Conservation (phyloP, 2,329 filamentous ascomycete genomes). For the Dothidotthia symphoricarpi region DNA sequence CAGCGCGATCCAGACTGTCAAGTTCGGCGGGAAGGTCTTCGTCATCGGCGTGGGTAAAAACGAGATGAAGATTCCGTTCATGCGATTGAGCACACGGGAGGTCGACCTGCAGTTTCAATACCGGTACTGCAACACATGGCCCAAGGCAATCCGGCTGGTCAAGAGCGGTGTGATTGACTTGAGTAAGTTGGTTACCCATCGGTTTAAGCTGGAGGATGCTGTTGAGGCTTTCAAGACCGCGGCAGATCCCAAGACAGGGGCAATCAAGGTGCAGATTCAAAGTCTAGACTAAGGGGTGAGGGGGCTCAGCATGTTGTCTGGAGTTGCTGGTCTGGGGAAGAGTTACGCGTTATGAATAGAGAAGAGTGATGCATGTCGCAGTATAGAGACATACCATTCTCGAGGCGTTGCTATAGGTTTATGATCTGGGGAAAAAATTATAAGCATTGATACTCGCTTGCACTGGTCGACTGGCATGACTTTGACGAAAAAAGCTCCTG, state of each 20-base stretch:
- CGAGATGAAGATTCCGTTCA: conserved; percentile 94
- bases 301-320: background rate
- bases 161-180: conserved; percentile 82
- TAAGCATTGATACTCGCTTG: no score
- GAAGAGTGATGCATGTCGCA: no score
- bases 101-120: conserved; percentile 97
- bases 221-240: conserved; percentile 87
- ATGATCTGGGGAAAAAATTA: no score
- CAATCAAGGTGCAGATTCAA: conserved; percentile 98
- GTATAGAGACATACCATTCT: no score
- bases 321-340: no score
- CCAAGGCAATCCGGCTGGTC: conserved; percentile 82
- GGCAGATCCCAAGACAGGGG: conserved; percentile 81
- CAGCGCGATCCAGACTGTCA: conserved; percentile 82
- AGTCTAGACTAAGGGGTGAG: conserved; percentile 46
- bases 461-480: no score
- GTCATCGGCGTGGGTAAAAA: conserved; percentile 94
- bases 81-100: conserved; percentile 85
- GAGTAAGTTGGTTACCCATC: conserved; percentile 80
- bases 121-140: conserved; percentile 95
- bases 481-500: no score
- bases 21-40: conserved; percentile 96
- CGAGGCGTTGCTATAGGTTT: no score
- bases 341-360: no score
- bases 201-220: conserved; percentile 81